Evolutionary conservation across 2,329 filamentous ascomycete species (phyloP).

Genomic region (Elsinoe australis): DNA sequence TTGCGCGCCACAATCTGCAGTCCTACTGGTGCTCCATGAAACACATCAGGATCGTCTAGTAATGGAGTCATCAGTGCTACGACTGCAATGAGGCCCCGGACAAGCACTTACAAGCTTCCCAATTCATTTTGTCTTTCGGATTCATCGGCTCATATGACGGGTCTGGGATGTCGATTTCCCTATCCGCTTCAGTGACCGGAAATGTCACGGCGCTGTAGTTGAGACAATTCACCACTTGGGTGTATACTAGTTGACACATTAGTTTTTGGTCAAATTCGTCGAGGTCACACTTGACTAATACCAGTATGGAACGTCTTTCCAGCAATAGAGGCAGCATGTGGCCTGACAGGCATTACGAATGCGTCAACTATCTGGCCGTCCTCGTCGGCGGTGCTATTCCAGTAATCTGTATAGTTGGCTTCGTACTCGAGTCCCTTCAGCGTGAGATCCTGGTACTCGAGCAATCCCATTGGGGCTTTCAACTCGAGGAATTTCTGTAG

Average conservation of each 20-base stretch:
- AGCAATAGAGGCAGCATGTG: slow-evolving; percentile 30
- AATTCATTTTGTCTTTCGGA: slow-evolving; percentile 24
- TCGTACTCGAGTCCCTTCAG: slow-evolving; percentile 49
- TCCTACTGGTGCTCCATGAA: slow-evolving; percentile 33
- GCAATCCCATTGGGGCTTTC: slow-evolving; percentile 46
- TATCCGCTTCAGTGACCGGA: slow-evolving; percentile 31
- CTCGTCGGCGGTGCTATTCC: slow-evolving; percentile 30
- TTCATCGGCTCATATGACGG: slow-evolving; percentile 25
- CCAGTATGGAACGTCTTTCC: slow-evolving; percentile 30
- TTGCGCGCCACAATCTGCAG: slow-evolving; percentile 33
- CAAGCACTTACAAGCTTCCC: slow-evolving; percentile 18
- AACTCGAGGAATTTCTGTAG: slow-evolving; percentile 36
- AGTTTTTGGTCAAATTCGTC: slow-evolving; percentile 55
- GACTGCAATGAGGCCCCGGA: not conserved
- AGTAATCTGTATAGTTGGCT: slow-evolving; percentile 25
- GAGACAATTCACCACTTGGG: slow-evolving; percentile 19
- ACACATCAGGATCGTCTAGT: slow-evolving; percentile 35
- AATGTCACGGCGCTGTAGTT: slow-evolving; percentile 27
- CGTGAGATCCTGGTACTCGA: slow-evolving; percentile 48
- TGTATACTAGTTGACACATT: slow-evolving; percentile 42
- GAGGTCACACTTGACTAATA: slow-evolving; percentile 31
- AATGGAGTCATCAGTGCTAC: slow-evolving; percentile 1
- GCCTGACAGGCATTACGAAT: slow-evolving; percentile 32
- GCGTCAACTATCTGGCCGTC: slow-evolving; percentile 33
- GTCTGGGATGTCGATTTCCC: slow-evolving; percentile 26